A percentile compares a stretch with the other conserved stretches of the same genome.
These are phyloP conservation scores for Penicillium vulpinum DNA, from an alignment of 2,329 filamentous ascomycete species.

Conservation along the genomic window DNA sequence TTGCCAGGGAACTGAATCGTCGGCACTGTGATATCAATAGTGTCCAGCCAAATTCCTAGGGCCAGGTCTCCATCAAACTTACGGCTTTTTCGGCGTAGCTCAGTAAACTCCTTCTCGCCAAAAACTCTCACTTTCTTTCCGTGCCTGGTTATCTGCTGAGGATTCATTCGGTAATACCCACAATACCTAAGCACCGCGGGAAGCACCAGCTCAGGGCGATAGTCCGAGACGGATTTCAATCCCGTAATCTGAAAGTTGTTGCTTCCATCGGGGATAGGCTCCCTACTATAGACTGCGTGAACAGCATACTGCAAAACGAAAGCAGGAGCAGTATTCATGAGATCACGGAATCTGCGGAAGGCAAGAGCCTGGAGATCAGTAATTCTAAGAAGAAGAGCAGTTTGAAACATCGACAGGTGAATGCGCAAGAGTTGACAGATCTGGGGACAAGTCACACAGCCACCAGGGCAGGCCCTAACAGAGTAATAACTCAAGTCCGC, in stretches of 20 bases:
- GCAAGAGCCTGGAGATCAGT: constrained; percentile 10
- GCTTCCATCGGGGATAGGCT: not conserved
- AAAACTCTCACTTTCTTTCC: not conserved
- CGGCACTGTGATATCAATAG: not conserved
- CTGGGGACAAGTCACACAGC: constrained; percentile 8
- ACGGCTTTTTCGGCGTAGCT: not conserved
- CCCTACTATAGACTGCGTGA: constrained; percentile 2
- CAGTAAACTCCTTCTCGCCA: not conserved
- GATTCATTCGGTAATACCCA: constrained; percentile 6
- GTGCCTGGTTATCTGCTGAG: not conserved
- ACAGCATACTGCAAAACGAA: constrained; percentile 8
- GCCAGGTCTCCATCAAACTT: not conserved
- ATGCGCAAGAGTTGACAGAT: constrained; percentile 7
- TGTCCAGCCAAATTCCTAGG: not conserved
- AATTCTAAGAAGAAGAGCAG: constrained; percentile 13
- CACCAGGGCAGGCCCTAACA: not conserved
- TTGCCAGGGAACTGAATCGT: not conserved
- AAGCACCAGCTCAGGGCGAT: constrained; percentile 6
- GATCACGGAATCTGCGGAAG: constrained; percentile 1
- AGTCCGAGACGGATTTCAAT: not conserved
- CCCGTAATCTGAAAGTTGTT: not conserved
- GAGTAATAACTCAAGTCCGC: not conserved
- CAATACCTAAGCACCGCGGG: constrained; percentile 9
- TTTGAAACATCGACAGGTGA: constrained; percentile 15
- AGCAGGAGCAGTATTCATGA: constrained; percentile 8